Base-by-base conservation (phyloP, 768 basidiomycete species). In the Mycena leptocephala region DNA sequence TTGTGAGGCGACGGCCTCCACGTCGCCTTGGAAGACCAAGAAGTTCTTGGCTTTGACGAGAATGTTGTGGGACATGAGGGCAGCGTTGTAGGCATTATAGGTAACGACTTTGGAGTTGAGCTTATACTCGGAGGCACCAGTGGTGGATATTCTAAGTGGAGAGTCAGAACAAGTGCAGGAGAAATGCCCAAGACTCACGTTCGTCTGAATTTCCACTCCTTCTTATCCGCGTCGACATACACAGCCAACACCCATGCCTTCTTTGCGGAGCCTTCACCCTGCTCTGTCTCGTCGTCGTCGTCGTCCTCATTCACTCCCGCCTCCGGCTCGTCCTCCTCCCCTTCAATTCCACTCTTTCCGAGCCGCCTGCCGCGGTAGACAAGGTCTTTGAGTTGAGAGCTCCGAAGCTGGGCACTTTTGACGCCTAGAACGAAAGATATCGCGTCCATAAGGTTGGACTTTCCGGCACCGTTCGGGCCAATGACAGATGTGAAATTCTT, bases 21-120 rank as follows among this genome's bases (percentile, higher is more conserved):
- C 98, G 82, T 99, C 98, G 65, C 98, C 98, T 82, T 99, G 98
- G 87, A 99, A 99, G 14, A 99, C 98, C 66, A 99, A 93, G 81
- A 99, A 99, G 87, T 99, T 99, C 88, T 99, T 99, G 16, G 98
- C 98, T 86, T 98, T 99, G 81, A 99, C 97, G 59, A 99, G 95
- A 81, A 99, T 96, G 81, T 99, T 98, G 81, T 98, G 97, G 9
- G 90, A 87, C 70, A 95, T 90, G 30, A 99, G 93, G 16, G 96
- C 95, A 7, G 93, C 89, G 75, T 98, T 98, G 88, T 99, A 99
- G 2, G 92, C 92, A 16, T 93, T 90, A 83, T 97, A 97, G 0
- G 97, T 95, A 68, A 98, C 96, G 28, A 91, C 88, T 79, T 90
- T 92, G 75, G 88, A 87, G 84, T 99, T 97, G 59, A 99, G 90